phyloP scores from a whole-genome alignment of 2,329 filamentous ascomycete species.

The Pseudogymnoascus sp. region DNA sequence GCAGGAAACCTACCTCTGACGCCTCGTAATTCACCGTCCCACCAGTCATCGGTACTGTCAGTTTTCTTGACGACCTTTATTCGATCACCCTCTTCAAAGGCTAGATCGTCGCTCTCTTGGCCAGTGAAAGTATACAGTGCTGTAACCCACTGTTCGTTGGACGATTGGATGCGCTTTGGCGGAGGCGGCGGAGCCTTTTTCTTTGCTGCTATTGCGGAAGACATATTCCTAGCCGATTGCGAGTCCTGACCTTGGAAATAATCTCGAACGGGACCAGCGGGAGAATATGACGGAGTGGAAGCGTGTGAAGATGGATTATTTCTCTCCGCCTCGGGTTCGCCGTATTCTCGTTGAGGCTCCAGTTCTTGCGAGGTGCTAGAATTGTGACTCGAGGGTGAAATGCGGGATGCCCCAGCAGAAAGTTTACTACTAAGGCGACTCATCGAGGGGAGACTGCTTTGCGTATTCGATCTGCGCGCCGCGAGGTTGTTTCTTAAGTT shows the following conservation, averaged over 20 bases:
- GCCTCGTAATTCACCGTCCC: slow-evolving; percentile 69
- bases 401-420: slow-evolving; percentile 21
- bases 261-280: slow-evolving; percentile 21
- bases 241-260: slow-evolving; percentile 21
- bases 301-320: not conserved
- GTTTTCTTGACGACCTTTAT: slow-evolving; percentile 75
- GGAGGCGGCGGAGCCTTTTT: slow-evolving; percentile 73
- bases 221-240: not conserved
- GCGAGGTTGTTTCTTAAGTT: slow-evolving; percentile 31
- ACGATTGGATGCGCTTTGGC: slow-evolving; percentile 46
- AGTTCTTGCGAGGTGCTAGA: not conserved
- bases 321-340: not conserved
- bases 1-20: slow-evolving; percentile 67
- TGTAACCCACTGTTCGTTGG: slow-evolving; percentile 48
- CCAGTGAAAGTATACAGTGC: slow-evolving; percentile 70
- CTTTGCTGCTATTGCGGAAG: slow-evolving; percentile 36
- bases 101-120: slow-evolving; percentile 60
- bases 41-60: slow-evolving; percentile 75
- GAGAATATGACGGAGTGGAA: slow-evolving; percentile 17
- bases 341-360: not conserved
- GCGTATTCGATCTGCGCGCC: slow-evolving; percentile 31
- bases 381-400: slow-evolving; percentile 8
- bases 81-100: slow-evolving; percentile 66
- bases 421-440: slow-evolving; percentile 26
- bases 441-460: slow-evolving; percentile 30